Evolutionary conservation across 2,329 filamentous ascomycete species (phyloP), one percentile per base, ranked within the genome.

Genomic region (Aureobasidium namibiae): DNA sequence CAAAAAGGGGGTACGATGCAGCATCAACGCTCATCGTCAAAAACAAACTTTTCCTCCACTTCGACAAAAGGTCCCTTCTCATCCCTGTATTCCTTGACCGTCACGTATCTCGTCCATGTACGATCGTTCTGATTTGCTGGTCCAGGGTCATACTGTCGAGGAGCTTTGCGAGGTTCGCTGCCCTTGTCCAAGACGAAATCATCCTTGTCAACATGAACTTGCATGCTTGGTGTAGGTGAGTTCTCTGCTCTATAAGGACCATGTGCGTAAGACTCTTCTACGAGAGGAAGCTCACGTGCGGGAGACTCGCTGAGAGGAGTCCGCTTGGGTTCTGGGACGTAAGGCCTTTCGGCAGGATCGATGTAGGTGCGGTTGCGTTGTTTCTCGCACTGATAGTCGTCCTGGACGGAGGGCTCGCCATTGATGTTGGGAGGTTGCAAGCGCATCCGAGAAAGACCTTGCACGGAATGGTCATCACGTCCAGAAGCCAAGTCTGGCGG

Each of bases 31-130:
- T 29, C 42, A 48, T 57, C 54, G 13, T 48, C 42, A 48, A 46
- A 57, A n/a, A 60, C 58, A 23, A 54, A 36, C 58, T 42, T 60
- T 39, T 60, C 58, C 46, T 60, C 48, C 16, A 60, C 58, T 41
- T 60, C 48, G 11, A 54, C 38, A 16, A 45, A 60, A 14, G 46
- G 46, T 10, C 58, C 58, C n/a, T 46, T 29, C 9, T 53, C 39
- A 36, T 60, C 58, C 34, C 39, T 52, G 33, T 44, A 50, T 21
- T 60, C 48, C 31, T 38, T 54, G 23, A 60, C 58, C 8, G 46
- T 52, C 9, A 54, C 49, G 23, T 38, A 60, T 26, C 41, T 42
- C 10, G 54, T 57, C 54, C 54, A 57, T 2, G 21, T 24, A n/a
- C 54, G 42, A 31, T 48, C 42, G 6, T 33, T 23, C 14, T 45